Percentiles rank a stretch among this genome's conserved stretches.
These are phyloP conservation scores for Poa annua DNA, from an alignment of 176 grass and related monocot genomes.

Conservation along the genomic window DNA sequence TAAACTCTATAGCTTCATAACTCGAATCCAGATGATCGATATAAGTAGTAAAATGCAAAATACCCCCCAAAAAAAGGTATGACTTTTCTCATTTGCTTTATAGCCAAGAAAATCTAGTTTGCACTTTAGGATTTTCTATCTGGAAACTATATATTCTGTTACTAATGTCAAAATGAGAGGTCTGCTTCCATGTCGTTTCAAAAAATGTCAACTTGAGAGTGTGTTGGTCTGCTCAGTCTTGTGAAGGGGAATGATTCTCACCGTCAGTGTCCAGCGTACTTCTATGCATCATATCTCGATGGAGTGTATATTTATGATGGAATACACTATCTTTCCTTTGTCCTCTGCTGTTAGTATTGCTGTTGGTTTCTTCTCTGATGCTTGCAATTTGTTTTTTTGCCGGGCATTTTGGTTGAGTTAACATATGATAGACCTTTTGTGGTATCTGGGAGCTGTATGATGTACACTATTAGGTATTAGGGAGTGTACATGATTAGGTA, in stretches of 20 bases:
- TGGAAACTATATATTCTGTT: slow-evolving; percentile 19
- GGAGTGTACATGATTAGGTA: neutral
- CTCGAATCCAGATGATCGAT: neutral
- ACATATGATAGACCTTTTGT: neutral
- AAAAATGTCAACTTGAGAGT: neutral
- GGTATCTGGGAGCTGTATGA: neutral
- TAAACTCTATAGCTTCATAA: neutral
- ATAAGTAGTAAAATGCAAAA: slow-evolving; percentile 5
- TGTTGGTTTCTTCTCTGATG: neutral
- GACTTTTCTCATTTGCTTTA: neutral
- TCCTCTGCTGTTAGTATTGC: neutral
- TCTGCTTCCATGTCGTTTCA: neutral
- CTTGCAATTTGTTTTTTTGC: neutral
- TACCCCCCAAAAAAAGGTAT: neutral
- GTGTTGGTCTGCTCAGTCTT: neutral
- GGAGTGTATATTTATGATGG: neutral
- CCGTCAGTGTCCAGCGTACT: neutral
- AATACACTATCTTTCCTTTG: neutral
- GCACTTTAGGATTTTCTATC: neutral
- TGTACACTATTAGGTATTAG: neutral
- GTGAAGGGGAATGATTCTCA: slow-evolving; percentile 1
- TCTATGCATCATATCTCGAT: neutral
- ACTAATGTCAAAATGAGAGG: neutral
- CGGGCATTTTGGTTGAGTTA: neutral
- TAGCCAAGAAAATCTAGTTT: neutral